phyloP scores from a whole-genome alignment of 352 stramenopile genomes.

The Thalassiosira mediterranea region DNA sequence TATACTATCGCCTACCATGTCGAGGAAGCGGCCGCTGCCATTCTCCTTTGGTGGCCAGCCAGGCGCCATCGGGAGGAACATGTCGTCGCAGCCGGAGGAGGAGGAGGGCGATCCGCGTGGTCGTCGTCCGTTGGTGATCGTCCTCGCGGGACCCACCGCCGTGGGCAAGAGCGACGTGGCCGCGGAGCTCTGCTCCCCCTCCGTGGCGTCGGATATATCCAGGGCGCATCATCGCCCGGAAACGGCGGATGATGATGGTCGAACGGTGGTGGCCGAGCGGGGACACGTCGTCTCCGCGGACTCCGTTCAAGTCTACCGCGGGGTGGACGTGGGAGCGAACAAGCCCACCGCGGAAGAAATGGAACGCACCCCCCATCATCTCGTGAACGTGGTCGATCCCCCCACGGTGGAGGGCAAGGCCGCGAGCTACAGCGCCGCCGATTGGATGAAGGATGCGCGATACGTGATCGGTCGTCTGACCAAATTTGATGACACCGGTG shows the following conservation, averaged over 20 bases:
- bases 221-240: background rate
- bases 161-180: slow-evolving; percentile 79
- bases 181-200: slow-evolving; percentile 53
- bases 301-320: slow-evolving; percentile 85
- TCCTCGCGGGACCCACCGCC: slow-evolving; percentile 73
- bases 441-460: slow-evolving; percentile 74
- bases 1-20: too few relatives aligned
- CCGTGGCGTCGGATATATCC: slow-evolving; percentile 20
- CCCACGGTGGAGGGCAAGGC: slow-evolving; percentile 12
- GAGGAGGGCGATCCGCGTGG: slow-evolving; percentile 3
- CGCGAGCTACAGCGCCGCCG: slow-evolving; percentile 78
- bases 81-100: background rate
- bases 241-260: background rate
- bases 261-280: slow-evolving; percentile 9
- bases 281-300: slow-evolving; percentile 85
- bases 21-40: too few relatives aligned
- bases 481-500: slow-evolving; percentile 17
- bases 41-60: background rate
- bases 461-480: slow-evolving; percentile 58
- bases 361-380: slow-evolving; percentile 76
- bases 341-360: slow-evolving; percentile 82
- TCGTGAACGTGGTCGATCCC: slow-evolving; percentile 80
- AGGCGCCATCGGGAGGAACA: background rate
- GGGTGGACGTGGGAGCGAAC: slow-evolving; percentile 86
- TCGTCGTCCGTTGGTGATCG: slow-evolving; percentile 58